phyloP scores from a whole-genome alignment of 73 alveolate species.

The Effrenium voratum region DNA sequence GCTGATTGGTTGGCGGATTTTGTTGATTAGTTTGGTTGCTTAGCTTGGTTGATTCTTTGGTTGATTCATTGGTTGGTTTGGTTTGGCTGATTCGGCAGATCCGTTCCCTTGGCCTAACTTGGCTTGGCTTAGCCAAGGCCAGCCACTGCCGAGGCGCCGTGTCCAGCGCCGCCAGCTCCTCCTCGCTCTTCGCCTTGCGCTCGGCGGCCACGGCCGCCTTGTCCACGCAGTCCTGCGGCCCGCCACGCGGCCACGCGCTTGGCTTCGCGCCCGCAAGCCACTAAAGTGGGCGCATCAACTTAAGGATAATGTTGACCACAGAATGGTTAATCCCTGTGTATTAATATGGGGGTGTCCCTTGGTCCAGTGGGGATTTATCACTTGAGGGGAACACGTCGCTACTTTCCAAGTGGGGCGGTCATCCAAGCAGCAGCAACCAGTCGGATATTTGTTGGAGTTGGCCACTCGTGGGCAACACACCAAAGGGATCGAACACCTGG shows the following conservation, averaged over 20 bases:
- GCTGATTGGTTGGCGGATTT: too few relatives aligned
- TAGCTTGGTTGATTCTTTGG: not conserved
- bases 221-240: constrained; percentile 30
- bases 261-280: not conserved
- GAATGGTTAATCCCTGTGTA: too few relatives aligned
- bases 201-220: not conserved
- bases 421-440: not conserved
- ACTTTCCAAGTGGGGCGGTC: not conserved
- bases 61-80: not conserved
- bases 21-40: not conserved
- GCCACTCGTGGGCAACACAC: too few relatives aligned
- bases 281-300: too few relatives aligned
- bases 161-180: constrained; percentile 14
- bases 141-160: not conserved
- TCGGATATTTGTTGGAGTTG: not conserved
- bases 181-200: constrained; percentile 10
- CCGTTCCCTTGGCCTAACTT: not conserved
- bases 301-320: too few relatives aligned
- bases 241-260: too few relatives aligned
- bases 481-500: too few relatives aligned
- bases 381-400: not conserved
- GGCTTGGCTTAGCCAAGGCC: not conserved
- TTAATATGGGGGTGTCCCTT: too few relatives aligned
- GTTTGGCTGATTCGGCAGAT: not conserved
- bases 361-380: not conserved